phyloP scores from a whole-genome alignment of 495 filamentous ascomycete species.

The Daldinia childiae region DNA sequence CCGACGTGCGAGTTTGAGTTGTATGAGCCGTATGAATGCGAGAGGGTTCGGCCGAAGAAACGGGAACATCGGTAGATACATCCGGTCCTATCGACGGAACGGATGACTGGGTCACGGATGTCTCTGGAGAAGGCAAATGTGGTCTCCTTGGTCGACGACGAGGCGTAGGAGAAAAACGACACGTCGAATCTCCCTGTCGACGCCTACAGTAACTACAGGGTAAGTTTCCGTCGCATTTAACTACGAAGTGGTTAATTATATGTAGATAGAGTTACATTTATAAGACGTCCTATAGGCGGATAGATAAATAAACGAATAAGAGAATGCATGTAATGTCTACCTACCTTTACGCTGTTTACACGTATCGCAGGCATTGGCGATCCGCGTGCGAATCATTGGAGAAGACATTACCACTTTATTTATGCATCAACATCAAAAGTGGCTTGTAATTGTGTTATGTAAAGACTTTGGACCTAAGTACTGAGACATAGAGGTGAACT shows the following conservation, averaged over 20 bases:
- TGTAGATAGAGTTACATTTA: not conserved
- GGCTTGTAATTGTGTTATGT: not conserved
- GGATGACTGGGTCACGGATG: constrained; percentile 21
- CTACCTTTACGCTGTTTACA: constrained; percentile 55
- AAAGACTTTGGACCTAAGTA: not conserved
- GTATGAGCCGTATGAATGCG: not conserved
- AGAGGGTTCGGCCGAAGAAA: not conserved
- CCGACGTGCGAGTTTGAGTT: not conserved
- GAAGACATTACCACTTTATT: constrained; percentile 15
- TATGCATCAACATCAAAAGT: not conserved
- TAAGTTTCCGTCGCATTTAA: constrained; percentile 39
- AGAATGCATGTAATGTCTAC: not conserved
- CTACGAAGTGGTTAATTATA: constrained; percentile 6
- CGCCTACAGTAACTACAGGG: constrained; percentile 37
- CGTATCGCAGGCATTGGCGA: constrained; percentile 56
- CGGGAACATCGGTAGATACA: constrained; percentile 12
- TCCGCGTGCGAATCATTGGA: constrained; percentile 45
- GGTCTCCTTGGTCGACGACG: constrained; percentile 28
- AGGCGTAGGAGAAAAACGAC: constrained; percentile 31
- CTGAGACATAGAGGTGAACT: not conserved
- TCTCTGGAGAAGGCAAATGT: constrained; percentile 23
- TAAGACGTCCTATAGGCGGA: not conserved
- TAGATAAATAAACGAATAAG: not conserved
- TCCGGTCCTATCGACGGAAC: constrained; percentile 22
- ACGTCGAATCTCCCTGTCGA: constrained; percentile 17